A percentile compares a stretch with the other conserved stretches of the same genome.
phyloP scores from a whole-genome alignment of 2,329 filamentous ascomycete genomes.

The Herpotrichia juniperi region DNA sequence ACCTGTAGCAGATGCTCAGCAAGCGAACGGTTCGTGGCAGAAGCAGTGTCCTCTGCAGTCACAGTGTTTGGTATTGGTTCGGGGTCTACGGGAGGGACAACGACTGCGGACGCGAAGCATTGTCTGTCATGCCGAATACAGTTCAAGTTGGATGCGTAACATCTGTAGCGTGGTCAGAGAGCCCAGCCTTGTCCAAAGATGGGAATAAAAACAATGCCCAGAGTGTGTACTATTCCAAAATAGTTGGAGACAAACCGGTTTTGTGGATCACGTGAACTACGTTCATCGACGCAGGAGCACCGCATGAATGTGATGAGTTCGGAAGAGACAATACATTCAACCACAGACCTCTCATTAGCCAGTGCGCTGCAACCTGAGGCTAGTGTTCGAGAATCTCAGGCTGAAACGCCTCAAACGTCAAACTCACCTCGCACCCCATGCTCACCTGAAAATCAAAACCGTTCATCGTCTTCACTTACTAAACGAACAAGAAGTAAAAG shows the following conservation, averaged over 20 bases:
- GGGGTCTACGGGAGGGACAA: constrained; percentile 1
- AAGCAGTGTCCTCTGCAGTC: neutral
- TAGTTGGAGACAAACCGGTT: constrained; percentile 3
- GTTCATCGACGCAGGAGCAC: neutral
- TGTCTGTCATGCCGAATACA: neutral
- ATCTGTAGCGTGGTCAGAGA: constrained; percentile 4
- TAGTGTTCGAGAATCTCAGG: constrained; percentile 13
- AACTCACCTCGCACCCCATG: constrained; percentile 1
- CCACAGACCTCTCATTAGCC: constrained; percentile 19
- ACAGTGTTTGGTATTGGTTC: constrained; percentile 7
- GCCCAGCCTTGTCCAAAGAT: neutral
- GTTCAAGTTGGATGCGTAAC: constrained; percentile 8
- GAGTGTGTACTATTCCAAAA: constrained; percentile 1
- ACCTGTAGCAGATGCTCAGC: neutral
- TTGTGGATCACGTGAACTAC: constrained; percentile 11
- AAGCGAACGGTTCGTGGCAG: constrained; percentile 3
- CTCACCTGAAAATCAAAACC: neutral
- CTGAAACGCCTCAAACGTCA: constrained; percentile 21
- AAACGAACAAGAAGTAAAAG: neutral
- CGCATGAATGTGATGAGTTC: constrained; percentile 12
- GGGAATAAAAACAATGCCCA: constrained; percentile 8
- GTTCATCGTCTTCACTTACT: constrained; percentile 1
- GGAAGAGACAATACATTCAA: constrained; percentile 14
- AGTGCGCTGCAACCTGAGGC: constrained; percentile 9
- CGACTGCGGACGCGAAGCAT: constrained; percentile 6